Base-by-base conservation (phyloP, 768 basidiomycete genomes). In the Auricularia cornea region DNA sequence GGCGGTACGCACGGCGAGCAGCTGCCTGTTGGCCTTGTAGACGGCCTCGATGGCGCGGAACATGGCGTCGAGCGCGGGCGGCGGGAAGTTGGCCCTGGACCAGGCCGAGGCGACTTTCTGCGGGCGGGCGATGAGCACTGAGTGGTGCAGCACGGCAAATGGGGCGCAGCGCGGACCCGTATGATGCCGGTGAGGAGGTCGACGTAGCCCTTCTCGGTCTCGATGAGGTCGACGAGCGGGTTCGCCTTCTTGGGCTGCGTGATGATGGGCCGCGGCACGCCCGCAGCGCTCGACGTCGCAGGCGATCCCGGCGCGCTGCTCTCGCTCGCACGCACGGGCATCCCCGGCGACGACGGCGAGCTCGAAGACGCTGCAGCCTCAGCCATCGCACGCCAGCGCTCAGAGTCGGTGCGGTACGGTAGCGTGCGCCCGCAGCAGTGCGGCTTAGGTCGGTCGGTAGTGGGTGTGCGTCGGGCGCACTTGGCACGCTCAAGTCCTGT, bases 71-170 rank as follows among this genome's bases (percentile, higher is more conserved):
- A 99, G 81, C 67, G 92, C 89, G 8, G 84, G 84, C 18, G 97
- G 97, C 20, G 97, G 97, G 41, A 99, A 87, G 73, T 98, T 98
- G 44, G 87, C 84, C 48, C 94, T 81, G 11, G 95, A 97, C 97
- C 97, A 99, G 59, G 97, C 97, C n/a, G 89, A 88, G 11, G 97
- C 97, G 3, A 97, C 90, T 84, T 90, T 93, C 94, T 98, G 72
- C 18, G 62, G 23, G 31, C 11, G 54, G 31, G n/a, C 26, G 59
- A 61, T n/a, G 28, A 67, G 32, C 59, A 63, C 62, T 26, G n/a
- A n/a, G n/a, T n/a, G n/a, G n/a, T n/a, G n/a, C n/a, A n/a, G n/a
- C n/a, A n/a, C n/a, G 26, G 71, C 62, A 66, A 38, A 61, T 52
- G 40, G 33, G 48, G 56, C 30, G 38, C 40, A 57, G 65, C 28